A percentile compares a stretch with the other conserved stretches of the same genome.
Evolutionary conservation across 2,329 filamentous ascomycete genomes (phyloP).

Genomic region (Capronia americana): DNA sequence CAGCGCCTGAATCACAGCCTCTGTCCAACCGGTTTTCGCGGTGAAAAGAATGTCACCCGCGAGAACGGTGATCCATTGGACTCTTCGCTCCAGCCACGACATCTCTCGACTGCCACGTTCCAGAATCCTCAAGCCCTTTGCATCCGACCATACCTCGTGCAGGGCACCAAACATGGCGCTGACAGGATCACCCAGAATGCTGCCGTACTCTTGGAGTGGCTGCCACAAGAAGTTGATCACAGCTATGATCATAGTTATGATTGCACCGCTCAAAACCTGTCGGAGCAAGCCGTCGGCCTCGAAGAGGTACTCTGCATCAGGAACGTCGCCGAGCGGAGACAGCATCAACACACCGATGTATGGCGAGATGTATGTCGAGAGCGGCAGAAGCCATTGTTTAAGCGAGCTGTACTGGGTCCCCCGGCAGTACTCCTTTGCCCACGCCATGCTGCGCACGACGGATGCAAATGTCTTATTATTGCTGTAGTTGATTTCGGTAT

Average conservation of each 20-base stretch:
- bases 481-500: background rate
- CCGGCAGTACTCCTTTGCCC: background rate
- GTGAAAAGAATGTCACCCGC: conserved; percentile 2
- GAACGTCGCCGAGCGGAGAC: background rate
- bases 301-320: background rate
- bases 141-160: conserved; percentile 11
- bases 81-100: background rate
- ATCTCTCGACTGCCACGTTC: background rate
- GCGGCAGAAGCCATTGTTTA: background rate
- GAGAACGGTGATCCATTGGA: background rate
- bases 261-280: background rate
- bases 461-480: background rate
- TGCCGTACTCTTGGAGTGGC: conserved; percentile 6
- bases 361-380: conserved; percentile 2
- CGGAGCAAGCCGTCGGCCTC: background rate
- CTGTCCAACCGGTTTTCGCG: background rate
- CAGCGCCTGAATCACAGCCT: no score
- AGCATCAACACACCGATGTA: background rate
- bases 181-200: conserved; percentile 9
- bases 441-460: background rate
- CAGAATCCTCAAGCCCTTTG: background rate
- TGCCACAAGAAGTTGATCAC: conserved; percentile 1
- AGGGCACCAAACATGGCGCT: conserved; percentile 12
- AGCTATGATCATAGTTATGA: background rate
- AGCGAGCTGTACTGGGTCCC: background rate